A percentile compares a stretch with the other conserved stretches of the same genome.
Evolutionary conservation across 257 asterid species (phyloP).

Genomic region (Cinchona pubescens): DNA sequence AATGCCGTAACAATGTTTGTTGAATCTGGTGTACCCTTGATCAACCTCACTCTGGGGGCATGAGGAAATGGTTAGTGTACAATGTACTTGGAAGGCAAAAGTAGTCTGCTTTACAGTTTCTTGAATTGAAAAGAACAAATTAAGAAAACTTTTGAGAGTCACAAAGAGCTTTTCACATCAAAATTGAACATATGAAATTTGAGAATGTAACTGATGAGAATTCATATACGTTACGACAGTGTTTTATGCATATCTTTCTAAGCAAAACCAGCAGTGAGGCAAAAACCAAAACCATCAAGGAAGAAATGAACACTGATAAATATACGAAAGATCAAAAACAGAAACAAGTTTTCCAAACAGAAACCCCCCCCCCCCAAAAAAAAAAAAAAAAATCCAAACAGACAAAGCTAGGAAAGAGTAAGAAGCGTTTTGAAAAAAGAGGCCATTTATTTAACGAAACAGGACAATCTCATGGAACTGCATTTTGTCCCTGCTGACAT

Average conservation of each 20-base stretch:
- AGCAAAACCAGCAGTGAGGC: neutral
- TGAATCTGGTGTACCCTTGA: no score
- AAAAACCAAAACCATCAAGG: neutral
- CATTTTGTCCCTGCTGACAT: slow-evolving; percentile 7
- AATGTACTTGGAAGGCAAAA: no score
- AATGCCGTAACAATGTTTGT: no score
- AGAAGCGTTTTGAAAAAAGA: neutral
- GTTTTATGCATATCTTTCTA: neutral
- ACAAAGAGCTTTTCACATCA: no score
- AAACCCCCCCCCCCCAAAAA: no score
- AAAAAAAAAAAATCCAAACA: no score
- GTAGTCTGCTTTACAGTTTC: neutral
- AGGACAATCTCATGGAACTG: slow-evolving; percentile 8
- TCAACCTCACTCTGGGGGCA: no score
- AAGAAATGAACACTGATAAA: neutral
- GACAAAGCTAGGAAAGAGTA: neutral
- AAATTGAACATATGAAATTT: neutral
- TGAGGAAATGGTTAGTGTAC: no score
- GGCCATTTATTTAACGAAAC: neutral
- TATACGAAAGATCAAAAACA: no score
- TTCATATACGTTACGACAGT: neutral
- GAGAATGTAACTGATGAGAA: neutral
- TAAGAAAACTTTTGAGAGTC: neutral
- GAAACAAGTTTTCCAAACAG: no score
- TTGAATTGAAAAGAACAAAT: neutral